Percentiles rank a stretch among this genome's conserved stretches.
These are phyloP conservation scores for Aspergillus amoenus DNA, from an alignment of 2,329 filamentous ascomycete species.

Conservation along the genomic window DNA sequence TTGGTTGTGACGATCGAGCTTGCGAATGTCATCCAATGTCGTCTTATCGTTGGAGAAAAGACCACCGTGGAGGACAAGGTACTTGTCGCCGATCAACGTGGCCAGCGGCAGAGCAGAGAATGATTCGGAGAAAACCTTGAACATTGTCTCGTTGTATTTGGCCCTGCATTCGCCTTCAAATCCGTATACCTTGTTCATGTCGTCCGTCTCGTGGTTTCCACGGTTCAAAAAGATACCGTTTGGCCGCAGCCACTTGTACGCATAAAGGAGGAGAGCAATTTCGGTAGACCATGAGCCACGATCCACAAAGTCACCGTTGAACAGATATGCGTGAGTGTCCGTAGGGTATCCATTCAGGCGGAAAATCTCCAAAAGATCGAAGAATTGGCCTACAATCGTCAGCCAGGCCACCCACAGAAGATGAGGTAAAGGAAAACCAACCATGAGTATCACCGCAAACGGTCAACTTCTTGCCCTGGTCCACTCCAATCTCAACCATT, in stretches of 20 bases:
- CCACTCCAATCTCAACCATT: conserved; percentile 90
- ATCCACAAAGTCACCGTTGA: conserved; percentile 99
- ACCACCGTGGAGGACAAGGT: conserved; percentile 88
- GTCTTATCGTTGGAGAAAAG: conserved; percentile 93
- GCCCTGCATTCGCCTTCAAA: conserved; percentile 98
- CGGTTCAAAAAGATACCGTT: conserved; percentile 91
- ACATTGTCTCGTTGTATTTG: conserved; percentile 94
- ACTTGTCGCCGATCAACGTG: conserved; percentile 87
- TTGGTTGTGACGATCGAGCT: conserved; percentile 86
- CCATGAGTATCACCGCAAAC: conserved; percentile 98
- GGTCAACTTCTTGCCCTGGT: conserved; percentile 75
- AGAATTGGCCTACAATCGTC: conserved; percentile 74
- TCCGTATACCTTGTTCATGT: conserved; percentile 98
- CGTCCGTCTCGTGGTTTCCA: conserved; percentile 97
- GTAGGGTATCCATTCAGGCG: conserved; percentile 80
- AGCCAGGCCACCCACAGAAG: not conserved
- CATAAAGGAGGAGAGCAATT: conserved; percentile 87
- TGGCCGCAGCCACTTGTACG: conserved; percentile 94
- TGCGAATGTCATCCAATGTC: conserved; percentile 88
- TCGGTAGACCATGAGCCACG: conserved; percentile 98
- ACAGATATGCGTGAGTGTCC: conserved; percentile 88
- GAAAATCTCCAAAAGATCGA: conserved; percentile 96
- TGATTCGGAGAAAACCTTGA: conserved; percentile 97
- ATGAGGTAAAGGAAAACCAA: conserved; percentile 30
- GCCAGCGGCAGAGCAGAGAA: conserved; percentile 93